Base-by-base conservation (phyloP, 768 basidiomycete genomes). In the Lyophyllum decastes region DNA sequence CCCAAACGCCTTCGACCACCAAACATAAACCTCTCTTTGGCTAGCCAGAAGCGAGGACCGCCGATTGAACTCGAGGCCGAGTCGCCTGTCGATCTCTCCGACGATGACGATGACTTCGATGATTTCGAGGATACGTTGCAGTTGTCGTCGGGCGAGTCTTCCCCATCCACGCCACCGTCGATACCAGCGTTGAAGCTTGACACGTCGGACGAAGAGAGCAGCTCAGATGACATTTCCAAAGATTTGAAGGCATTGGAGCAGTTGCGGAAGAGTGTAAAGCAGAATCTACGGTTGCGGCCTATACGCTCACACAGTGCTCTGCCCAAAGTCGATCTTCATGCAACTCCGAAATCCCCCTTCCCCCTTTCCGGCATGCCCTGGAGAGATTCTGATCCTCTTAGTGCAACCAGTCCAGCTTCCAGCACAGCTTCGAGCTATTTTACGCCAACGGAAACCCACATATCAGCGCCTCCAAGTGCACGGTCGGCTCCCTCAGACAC, bases 271-370 rank as follows among this genome's bases (percentile, higher is more conserved):
- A 89, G 77, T 63, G 88, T 94, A 2, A 84, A 87, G 72, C 80
- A 85, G 71, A 94, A 94, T 64, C 81, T 94, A 35, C 86, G 84
- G 57, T 78, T 94, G 34, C 82, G 92, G 21, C 92, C 92, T 26
- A 88, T 94, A 55, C 82, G 84, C 49, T 87, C 87, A 22, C 75
- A 78, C 35, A 74, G 77, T 45, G 68, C 76, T n/a, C 72, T 85
- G 44, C 78, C 82, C 38, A 84, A 83, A 65, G 69, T 79, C 40
- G 66, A 69, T 62, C 58, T 72, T n/a, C 64, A 66, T 63, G 34
- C 68, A 54, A 67, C 67, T 25, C 69, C 60, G 54, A 65, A 69
- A 58, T 70, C 72, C 12, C 64, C 61, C 44, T 63, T 67, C 21
- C 64, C 62, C 26, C 47, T 63, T 34, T 61, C 64, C n/a, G 45